phyloP scores from a whole-genome alignment of 2,329 filamentous ascomycete genomes.

The Scytalidium lignicola region DNA sequence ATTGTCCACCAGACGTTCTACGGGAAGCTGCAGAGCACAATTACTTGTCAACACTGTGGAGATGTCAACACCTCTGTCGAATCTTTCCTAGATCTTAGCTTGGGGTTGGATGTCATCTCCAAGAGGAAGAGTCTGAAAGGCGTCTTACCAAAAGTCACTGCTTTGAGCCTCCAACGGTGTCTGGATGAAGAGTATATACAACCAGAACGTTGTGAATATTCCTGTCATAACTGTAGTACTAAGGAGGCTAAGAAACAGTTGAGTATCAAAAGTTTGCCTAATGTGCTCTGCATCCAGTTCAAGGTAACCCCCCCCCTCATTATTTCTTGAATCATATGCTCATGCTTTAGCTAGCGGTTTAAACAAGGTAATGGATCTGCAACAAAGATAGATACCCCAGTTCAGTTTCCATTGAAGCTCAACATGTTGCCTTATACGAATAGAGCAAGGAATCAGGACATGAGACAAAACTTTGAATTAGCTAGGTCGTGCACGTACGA shows the following conservation, averaged over 20 bases:
- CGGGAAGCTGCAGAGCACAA: slow-evolving; percentile 83
- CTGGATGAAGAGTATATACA: slow-evolving; percentile 82
- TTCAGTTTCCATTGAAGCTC: slow-evolving; percentile 79
- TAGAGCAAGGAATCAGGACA: slow-evolving; percentile 47
- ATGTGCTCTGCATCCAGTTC: slow-evolving; percentile 85
- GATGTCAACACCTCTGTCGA: slow-evolving; percentile 80
- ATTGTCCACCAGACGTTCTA: slow-evolving; percentile 94
- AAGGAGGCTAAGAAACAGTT: slow-evolving; percentile 81
- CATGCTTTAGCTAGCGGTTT: slow-evolving; percentile 49
- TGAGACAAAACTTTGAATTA: slow-evolving; percentile 48
- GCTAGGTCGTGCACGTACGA: slow-evolving; percentile 73
- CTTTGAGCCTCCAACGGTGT: slow-evolving; percentile 64
- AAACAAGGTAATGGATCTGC: slow-evolving; percentile 70
- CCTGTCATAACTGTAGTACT: slow-evolving; percentile 72
- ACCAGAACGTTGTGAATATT: slow-evolving; percentile 83
- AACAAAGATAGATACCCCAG: slow-evolving; percentile 81
- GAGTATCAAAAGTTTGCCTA: slow-evolving; percentile 77
- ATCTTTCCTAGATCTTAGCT: slow-evolving; percentile 83
- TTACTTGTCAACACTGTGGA: slow-evolving; percentile 83
- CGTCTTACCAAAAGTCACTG: slow-evolving; percentile 32
- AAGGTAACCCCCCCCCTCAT: slow-evolving; percentile 54
- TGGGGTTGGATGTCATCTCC: slow-evolving; percentile 72
- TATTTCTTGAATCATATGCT: not conserved
- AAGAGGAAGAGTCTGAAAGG: slow-evolving; percentile 54
- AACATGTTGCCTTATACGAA: slow-evolving; percentile 91